These are phyloP conservation scores for Ramalina peruviana DNA, from an alignment of 495 filamentous ascomycete species.

Conservation along the genomic window DNA sequence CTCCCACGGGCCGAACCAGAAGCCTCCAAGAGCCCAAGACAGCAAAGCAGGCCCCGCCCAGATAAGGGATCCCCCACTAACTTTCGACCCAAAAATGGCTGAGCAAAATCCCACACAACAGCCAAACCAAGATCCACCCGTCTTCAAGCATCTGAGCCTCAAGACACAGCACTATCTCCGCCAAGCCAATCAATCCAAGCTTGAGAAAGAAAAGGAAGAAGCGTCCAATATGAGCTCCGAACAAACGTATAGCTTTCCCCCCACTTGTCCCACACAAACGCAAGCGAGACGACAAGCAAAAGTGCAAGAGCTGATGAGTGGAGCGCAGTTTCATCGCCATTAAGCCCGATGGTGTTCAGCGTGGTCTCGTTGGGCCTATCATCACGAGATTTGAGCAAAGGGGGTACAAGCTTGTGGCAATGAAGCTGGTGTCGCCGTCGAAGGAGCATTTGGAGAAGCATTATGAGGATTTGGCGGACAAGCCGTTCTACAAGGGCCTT, in stretches of 20 bases:
- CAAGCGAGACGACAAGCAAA: too few species aligned
- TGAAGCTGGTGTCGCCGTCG: slow-evolving; percentile 82
- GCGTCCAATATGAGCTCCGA: slow-evolving; percentile 60
- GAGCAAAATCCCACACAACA: slow-evolving; percentile 14
- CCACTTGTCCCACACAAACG: background rate
- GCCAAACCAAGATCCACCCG: slow-evolving; percentile 25
- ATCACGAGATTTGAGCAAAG: slow-evolving; percentile 93
- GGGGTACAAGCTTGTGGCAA: slow-evolving; percentile 95
- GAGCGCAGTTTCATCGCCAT: slow-evolving; percentile 88
- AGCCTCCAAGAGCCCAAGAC: too few species aligned
- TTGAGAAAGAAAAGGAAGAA: slow-evolving; percentile 23
- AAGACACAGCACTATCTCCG: slow-evolving; percentile 32
- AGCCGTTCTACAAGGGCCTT: slow-evolving; percentile 94
- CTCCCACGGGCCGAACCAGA: background rate
- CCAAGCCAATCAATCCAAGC: slow-evolving; percentile 24
- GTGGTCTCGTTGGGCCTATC: slow-evolving; percentile 92
- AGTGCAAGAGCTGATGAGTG: slow-evolving; percentile 24
- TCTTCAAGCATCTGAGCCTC: slow-evolving; percentile 31
- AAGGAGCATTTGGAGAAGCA: slow-evolving; percentile 94
- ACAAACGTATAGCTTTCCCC: slow-evolving; percentile 65
- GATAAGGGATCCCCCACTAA: too few species aligned
- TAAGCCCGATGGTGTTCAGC: slow-evolving; percentile 99
- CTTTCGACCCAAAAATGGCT: slow-evolving; percentile 7
- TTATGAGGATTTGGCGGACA: slow-evolving; percentile 81
- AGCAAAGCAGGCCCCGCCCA: background rate